Conservation (phyloP, 2,329 filamentous ascomycete genomes). For the Scytalidium lignicola region DNA sequence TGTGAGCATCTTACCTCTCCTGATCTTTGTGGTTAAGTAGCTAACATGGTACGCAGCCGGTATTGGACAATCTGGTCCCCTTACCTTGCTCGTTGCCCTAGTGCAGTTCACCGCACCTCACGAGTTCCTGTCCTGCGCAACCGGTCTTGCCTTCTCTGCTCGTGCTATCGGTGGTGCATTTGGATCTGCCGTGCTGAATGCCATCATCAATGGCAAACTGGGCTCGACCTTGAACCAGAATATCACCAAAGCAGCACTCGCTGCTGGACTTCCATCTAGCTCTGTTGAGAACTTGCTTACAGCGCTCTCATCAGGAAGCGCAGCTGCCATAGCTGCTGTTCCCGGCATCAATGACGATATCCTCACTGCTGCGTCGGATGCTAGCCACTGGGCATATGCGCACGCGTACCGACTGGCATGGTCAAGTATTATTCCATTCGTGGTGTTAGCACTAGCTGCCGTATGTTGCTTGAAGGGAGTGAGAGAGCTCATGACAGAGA, state of each 20-base stretch:
- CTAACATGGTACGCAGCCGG: slow-evolving; percentile 26
- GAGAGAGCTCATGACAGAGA: slow-evolving; percentile 47
- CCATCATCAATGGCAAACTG: slow-evolving; percentile 45
- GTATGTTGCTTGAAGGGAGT: slow-evolving; percentile 42
- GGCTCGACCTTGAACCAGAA: slow-evolving; percentile 32
- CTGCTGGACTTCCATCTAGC: slow-evolving; percentile 35
- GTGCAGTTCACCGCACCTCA: slow-evolving; percentile 50
- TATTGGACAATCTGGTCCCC: slow-evolving; percentile 44
- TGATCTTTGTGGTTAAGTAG: not conserved
- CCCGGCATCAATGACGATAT: slow-evolving; percentile 33
- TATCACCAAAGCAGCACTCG: slow-evolving; percentile 35
- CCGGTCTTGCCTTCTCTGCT: slow-evolving; percentile 47
- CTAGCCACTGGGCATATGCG: slow-evolving; percentile 40
- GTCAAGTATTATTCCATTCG: slow-evolving; percentile 46
- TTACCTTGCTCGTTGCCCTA: slow-evolving; percentile 44
- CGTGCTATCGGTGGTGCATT: slow-evolving; percentile 49
- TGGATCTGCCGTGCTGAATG: slow-evolving; percentile 45
- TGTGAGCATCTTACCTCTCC: slow-evolving; percentile 9
- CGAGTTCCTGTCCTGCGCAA: slow-evolving; percentile 46
- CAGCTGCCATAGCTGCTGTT: slow-evolving; percentile 24
- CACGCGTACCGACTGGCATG: slow-evolving; percentile 44
- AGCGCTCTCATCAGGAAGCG: slow-evolving; percentile 32
- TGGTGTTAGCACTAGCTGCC: slow-evolving; percentile 40
- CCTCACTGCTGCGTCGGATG: slow-evolving; percentile 32
- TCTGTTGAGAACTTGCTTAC: slow-evolving; percentile 33